These are phyloP conservation scores for Chrysoporthe puriensis DNA, from an alignment of 2,329 filamentous ascomycete species.

Conservation along the genomic window DNA sequence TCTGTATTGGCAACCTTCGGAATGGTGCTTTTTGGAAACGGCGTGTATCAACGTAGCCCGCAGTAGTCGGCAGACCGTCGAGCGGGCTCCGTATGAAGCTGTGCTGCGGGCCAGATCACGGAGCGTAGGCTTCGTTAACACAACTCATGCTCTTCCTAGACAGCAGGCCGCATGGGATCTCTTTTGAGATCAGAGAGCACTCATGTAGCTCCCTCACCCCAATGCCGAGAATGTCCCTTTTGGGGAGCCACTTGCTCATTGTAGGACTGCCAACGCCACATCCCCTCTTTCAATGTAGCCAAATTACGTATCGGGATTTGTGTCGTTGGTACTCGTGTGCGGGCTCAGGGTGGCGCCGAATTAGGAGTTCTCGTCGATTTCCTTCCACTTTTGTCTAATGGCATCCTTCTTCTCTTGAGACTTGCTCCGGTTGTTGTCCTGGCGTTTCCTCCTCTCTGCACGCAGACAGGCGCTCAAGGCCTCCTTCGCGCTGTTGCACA, in stretches of 20 bases:
- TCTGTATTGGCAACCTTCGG: conserved; percentile 81
- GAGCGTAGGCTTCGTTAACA: not conserved
- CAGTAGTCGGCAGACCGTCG: not conserved
- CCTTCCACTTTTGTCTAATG: conserved; percentile 78
- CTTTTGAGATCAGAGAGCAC: not conserved
- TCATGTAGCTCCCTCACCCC: not conserved
- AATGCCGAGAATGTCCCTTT: not conserved
- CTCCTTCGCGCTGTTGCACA: conserved; percentile 85
- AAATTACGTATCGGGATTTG: not conserved
- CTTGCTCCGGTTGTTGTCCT: conserved; percentile 73
- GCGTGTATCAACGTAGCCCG: conserved; percentile 36
- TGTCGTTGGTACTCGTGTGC: not conserved
- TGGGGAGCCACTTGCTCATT: not conserved
- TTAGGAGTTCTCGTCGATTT: conserved; percentile 74
- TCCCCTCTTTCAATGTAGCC: not conserved
- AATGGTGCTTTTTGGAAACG: conserved; percentile 77
- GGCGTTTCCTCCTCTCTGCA: conserved; percentile 77
- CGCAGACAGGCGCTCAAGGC: conserved; percentile 85
- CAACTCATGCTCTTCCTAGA: not conserved
- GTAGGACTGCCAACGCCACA: not conserved
- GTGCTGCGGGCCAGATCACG: not conserved
- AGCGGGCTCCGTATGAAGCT: not conserved
- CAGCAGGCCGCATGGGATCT: not conserved
- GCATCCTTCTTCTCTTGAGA: conserved; percentile 71
- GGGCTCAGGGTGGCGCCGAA: conserved; percentile 34